Conservation (phyloP, 768 basidiomycete species). For the Podaxis sp. region DNA sequence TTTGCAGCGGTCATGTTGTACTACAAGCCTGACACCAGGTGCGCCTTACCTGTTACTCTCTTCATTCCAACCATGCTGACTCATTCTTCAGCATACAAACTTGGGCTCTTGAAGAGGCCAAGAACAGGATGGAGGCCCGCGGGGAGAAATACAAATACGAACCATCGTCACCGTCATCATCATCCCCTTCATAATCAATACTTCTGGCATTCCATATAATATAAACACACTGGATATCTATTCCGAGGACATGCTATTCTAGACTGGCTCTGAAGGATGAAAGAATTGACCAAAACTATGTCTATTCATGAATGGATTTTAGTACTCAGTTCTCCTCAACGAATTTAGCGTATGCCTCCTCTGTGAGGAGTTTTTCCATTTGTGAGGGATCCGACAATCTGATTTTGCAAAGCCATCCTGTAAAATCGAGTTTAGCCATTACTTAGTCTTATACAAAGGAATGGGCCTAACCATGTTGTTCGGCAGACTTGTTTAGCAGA, state of each 20-base stretch:
- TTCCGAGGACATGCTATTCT: conserved; percentile 8
- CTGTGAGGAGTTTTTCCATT: conserved; percentile 74
- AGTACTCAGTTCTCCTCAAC: conserved; percentile 30
- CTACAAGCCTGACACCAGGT: conserved; percentile 96
- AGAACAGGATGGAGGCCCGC: conserved; percentile 87
- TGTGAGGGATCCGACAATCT: conserved; percentile 75
- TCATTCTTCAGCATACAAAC: conserved; percentile 69
- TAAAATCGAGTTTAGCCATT: background rate
- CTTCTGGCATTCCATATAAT: background rate
- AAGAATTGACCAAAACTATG: background rate
- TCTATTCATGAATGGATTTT: background rate
- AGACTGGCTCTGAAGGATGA: background rate
- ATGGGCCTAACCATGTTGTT: conserved; percentile 66
- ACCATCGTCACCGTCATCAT: conserved; percentile 40
- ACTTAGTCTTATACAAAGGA: background rate
- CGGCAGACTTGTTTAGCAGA: conserved; percentile 86
- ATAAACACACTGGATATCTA: conserved; percentile 10
- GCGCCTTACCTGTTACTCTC: conserved; percentile 25
- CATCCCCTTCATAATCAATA: conserved; percentile 24
- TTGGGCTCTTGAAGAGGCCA: conserved; percentile 91
- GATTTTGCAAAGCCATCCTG: conserved; percentile 98
- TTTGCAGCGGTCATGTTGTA: conserved; percentile 75
- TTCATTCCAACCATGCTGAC: background rate
- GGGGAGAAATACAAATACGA: conserved; percentile 88
- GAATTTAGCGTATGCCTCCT: conserved; percentile 65